Evolutionary conservation across 2,329 filamentous ascomycete genomes (phyloP).

Genomic region (Aquanectria penicillioides): DNA sequence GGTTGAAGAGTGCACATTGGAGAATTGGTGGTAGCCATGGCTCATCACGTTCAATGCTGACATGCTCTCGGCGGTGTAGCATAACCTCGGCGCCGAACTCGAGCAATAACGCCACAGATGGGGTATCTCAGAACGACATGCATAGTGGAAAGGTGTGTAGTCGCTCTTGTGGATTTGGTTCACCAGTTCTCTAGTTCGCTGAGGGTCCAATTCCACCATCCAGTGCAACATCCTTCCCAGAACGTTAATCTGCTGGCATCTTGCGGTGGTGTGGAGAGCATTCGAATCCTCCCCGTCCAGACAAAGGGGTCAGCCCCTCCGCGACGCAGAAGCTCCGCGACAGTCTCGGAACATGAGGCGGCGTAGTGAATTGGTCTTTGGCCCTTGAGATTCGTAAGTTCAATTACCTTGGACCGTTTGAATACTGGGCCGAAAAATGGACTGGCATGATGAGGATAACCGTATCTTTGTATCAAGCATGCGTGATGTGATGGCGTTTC

Average conservation of each 20-base stretch:
- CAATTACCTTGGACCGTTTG: neutral
- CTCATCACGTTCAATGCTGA: neutral
- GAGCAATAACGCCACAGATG: slow-evolving; percentile 28
- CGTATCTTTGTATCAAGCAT: slow-evolving; percentile 9
- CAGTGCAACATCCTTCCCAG: slow-evolving; percentile 23
- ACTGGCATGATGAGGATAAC: too few relatives aligned
- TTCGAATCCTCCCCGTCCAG: slow-evolving; percentile 26
- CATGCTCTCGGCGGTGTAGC: neutral
- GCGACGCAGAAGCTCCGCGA: slow-evolving; percentile 16
- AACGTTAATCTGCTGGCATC: slow-evolving; percentile 25
- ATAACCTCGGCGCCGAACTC: slow-evolving; percentile 28
- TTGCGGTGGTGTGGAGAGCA: slow-evolving; percentile 29
- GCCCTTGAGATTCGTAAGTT: slow-evolving; percentile 17
- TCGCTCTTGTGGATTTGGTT: slow-evolving; percentile 26
- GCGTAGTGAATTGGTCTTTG: slow-evolving; percentile 32
- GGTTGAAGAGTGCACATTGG: slow-evolving; percentile 27
- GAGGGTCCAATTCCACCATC: slow-evolving; percentile 15
- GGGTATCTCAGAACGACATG: slow-evolving; percentile 21
- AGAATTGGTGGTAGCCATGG: slow-evolving; percentile 32
- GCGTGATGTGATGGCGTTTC: slow-evolving; percentile 28
- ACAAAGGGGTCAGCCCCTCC: slow-evolving; percentile 29
- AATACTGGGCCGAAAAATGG: slow-evolving; percentile 22
- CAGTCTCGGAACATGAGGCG: slow-evolving; percentile 19
- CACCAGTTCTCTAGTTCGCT: neutral
- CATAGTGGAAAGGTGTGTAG: slow-evolving; percentile 33